Evolutionary conservation across 23 red algal species (phyloP).

Genomic region (Porphyridium purpureum): DNA sequence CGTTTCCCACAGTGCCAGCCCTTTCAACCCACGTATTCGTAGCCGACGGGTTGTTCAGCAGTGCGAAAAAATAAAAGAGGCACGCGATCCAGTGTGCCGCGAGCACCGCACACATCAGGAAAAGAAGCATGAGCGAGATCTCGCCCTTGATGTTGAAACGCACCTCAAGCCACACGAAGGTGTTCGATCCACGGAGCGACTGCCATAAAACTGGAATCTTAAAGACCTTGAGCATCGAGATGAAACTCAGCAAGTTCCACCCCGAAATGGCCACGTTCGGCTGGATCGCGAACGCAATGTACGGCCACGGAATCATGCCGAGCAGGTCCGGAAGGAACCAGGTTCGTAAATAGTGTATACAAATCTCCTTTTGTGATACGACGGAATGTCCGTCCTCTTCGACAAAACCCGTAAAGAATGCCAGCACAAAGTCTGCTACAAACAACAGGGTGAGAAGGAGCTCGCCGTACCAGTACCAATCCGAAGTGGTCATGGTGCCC

Average conservation of each 20-base stretch:
- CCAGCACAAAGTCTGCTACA: slow-evolving; percentile 20
- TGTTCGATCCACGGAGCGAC: slow-evolving; percentile 6
- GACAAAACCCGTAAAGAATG: slow-evolving; percentile 24
- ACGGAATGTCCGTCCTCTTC: slow-evolving; percentile 2
- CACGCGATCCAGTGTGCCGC: slow-evolving; percentile 45
- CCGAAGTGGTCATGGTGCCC: too few relatives aligned
- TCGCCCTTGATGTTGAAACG: slow-evolving; percentile 32
- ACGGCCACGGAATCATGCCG: slow-evolving; percentile 37
- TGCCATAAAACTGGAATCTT: slow-evolving; percentile 21
- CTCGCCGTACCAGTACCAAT: slow-evolving; percentile 47
- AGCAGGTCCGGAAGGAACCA: slow-evolving; percentile 30
- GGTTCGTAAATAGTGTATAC: slow-evolving; percentile 14
- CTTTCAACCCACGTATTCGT: too few relatives aligned
- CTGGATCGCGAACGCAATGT: not conserved
- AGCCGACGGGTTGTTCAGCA: slow-evolving; percentile 2
- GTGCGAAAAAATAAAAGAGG: slow-evolving; percentile 53
- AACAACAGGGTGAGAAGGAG: slow-evolving; percentile 19
- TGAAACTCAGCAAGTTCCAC: slow-evolving; percentile 24
- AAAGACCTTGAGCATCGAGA: slow-evolving; percentile 22
- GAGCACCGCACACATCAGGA: slow-evolving; percentile 19
- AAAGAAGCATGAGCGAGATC: slow-evolving; percentile 10
- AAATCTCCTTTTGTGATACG: slow-evolving; percentile 1
- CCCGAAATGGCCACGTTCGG: not conserved
- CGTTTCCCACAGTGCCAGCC: too few relatives aligned
- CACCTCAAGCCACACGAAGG: slow-evolving; percentile 21